Base-by-base conservation (phyloP, 495 filamentous ascomycete genomes). In the Aspergillus taichungensis region DNA sequence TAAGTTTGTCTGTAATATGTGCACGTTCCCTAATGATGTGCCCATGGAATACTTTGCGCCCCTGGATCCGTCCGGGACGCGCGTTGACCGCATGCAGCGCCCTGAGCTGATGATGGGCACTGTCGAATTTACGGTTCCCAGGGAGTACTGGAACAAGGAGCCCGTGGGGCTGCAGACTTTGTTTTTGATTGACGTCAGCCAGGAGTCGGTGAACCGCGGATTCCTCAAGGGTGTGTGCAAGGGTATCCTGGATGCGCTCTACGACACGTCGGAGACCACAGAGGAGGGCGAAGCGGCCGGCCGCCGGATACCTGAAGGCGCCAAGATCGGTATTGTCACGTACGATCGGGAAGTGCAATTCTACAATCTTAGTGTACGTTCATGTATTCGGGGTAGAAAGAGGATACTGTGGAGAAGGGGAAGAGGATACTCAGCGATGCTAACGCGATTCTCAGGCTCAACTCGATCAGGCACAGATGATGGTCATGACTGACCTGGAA, bases 1-100 rank as follows among this genome's bases (percentile, higher is more conserved):
- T 64, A 94, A 91, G 61, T 95, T 96, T 56, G 88, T 94, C 44
- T 99, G 92, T 66, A 99, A 99, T 56, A 91, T 99, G 73, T 99
- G 92, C 68, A 90, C 83, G 14, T 95, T 95, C 66, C 87, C 94
- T 4, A 97, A 97, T 61, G 94, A 99, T 63, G 90, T 94, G 5
- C 72, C 87, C 1, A 63, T 85, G 1, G 92, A 96, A 55, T 99
- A 99, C 61, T 97, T 94, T 59, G 83, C 86, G 30, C 88, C 94
- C 29, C 82, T 88, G 36, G 91, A 88, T 55, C 88, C 90, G 13
- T 83, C 84, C 31, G 94, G 94, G 27, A 74, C 84, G 31, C 84
- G 92, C 41, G 80, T 94, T 27, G 92, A 99, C 60, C 80, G 92
- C 33, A 78, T 85, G 61, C 85, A 94, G 59, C 73, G 92, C 44